These are phyloP conservation scores for Biscutella laevigata DNA, from an alignment of 441 rosid species.

Conservation along the genomic window DNA sequence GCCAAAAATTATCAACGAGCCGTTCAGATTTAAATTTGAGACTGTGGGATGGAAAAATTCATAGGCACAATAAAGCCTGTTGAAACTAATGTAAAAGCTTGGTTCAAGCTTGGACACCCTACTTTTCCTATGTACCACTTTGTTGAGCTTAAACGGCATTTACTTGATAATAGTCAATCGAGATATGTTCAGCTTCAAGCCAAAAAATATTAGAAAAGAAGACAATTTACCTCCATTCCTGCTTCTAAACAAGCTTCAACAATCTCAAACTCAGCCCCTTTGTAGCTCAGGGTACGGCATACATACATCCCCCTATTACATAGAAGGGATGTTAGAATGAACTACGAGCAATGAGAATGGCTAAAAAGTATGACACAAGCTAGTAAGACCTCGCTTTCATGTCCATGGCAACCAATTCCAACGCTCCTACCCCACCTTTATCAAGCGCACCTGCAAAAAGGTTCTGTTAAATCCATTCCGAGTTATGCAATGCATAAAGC, in stretches of 20 bases:
- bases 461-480: slow-evolving; percentile 2
- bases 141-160: slow-evolving; percentile 1
- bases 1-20: slow-evolving; percentile 10
- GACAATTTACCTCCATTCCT: slow-evolving; percentile 70
- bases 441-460: slow-evolving; percentile 78
- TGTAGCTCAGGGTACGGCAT: slow-evolving; percentile 97
- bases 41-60: too few species aligned
- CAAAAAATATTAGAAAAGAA: not conserved
- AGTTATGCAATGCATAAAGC: not conserved
- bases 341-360: slow-evolving; percentile 10
- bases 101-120: slow-evolving; percentile 8
- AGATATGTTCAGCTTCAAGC: not conserved
- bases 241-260: slow-evolving; percentile 89
- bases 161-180: slow-evolving; percentile 5
- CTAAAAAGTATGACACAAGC: slow-evolving; percentile 10
- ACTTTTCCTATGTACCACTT: not conserved
- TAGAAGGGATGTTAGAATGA: slow-evolving; percentile 20
- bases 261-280: slow-evolving; percentile 88
- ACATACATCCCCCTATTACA: slow-evolving; percentile 93
- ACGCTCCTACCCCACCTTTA: slow-evolving; percentile 96
- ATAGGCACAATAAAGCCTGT: slow-evolving; percentile 16
- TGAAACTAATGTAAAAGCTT: slow-evolving; percentile 3
- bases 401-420: slow-evolving; percentile 99
- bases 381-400: slow-evolving; percentile 90
- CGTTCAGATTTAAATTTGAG: too few species aligned